Base-by-base conservation (phyloP, 768 basidiomycete genomes). In the Auricularia sp. region DNA sequence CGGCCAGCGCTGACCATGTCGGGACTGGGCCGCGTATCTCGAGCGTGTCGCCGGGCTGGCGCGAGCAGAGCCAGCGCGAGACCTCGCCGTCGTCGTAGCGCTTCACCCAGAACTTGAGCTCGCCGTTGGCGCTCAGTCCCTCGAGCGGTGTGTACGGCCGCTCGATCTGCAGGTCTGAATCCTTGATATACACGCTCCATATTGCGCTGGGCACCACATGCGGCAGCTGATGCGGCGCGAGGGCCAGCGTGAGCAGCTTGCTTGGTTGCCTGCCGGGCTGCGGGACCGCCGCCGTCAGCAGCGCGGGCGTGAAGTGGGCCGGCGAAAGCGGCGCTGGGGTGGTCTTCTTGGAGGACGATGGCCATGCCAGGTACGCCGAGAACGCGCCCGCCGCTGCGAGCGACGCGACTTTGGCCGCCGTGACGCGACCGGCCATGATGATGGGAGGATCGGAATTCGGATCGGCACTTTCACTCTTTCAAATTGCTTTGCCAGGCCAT, bases 81-180 rank as follows among this genome's bases (percentile, higher is more conserved):
- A 93, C 90, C 77, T 93, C 90, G 44, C 91, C 91, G 60, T 79
- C 81, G 0, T 83, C 80, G 65, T 93, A 92, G 65, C 79, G 84
- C 75, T 92, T 93, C 8, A 93, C 79, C 91, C 91, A 93, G 62
- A 93, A 83, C 43, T 77, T 77, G 78, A 93, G 86, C 58, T 78
- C 76, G 0, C 90, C 90, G 11, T 84, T 54, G 56, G 8, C 56
- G 62, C 88, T 86, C 29, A 91, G 76, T 23, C 91, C 87, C 66
- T 85, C 79, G 60, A 93, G 75, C 3, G 91, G 91, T 3, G 92
- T 93, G 71, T 93, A 93, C 12, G 90, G 86, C 63, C 91, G 76
- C 70, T 93, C 91, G 36, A 93, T 88, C 74, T 93, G 91, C 23
- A 93, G 91, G 68, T 92, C 91, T 67, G 87, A 87, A 71, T 93